Evolutionary conservation across 2,329 filamentous ascomycete species (phyloP).

Genomic region (Colletotrichum euphorbiae): DNA sequence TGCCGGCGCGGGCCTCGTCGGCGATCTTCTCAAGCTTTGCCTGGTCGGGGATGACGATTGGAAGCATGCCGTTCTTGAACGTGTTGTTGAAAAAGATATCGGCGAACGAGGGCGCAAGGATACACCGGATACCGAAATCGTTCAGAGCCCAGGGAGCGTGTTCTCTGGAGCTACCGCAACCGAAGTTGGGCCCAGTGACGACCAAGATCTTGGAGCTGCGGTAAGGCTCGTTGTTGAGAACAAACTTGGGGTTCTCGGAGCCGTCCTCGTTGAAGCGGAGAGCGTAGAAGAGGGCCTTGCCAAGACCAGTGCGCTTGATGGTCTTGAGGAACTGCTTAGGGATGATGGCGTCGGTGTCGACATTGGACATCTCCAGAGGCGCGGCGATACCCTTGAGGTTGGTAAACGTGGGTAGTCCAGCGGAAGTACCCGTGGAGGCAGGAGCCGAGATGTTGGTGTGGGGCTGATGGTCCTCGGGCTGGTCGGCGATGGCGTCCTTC

Average conservation of each 20-base stretch:
- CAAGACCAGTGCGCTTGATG: constrained; percentile 96
- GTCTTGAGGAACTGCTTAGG: constrained; percentile 99
- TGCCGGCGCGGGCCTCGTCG: constrained; percentile 80
- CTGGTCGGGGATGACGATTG: constrained; percentile 78
- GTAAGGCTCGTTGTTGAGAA: constrained; percentile 92
- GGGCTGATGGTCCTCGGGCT: constrained; percentile 72
- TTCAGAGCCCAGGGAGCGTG: constrained; percentile 97
- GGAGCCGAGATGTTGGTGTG: constrained; percentile 62
- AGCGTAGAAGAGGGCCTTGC: constrained; percentile 86
- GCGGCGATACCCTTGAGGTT: constrained; percentile 88
- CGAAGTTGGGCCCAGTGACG: constrained; percentile 92
- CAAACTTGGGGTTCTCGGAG: constrained; percentile 81
- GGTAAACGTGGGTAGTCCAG: constrained; percentile 85
- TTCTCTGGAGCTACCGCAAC: constrained; percentile 91
- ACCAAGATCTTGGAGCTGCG: constrained; percentile 88
- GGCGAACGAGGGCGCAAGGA: constrained; percentile 87
- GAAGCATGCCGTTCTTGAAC: constrained; percentile 99
- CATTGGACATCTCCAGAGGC: constrained; percentile 86
- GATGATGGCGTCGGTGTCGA: constrained; percentile 99
- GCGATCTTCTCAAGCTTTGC: constrained; percentile 76
- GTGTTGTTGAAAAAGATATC: constrained; percentile 99
- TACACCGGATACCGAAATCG: constrained; percentile 94
- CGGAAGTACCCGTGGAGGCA: constrained; percentile 45
- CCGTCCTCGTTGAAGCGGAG: constrained; percentile 82
- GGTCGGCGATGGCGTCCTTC: constrained; percentile 65